Evolutionary conservation across 176 grass and related monocot genomes (phyloP).

Genomic region (Aegilops speltoides): DNA sequence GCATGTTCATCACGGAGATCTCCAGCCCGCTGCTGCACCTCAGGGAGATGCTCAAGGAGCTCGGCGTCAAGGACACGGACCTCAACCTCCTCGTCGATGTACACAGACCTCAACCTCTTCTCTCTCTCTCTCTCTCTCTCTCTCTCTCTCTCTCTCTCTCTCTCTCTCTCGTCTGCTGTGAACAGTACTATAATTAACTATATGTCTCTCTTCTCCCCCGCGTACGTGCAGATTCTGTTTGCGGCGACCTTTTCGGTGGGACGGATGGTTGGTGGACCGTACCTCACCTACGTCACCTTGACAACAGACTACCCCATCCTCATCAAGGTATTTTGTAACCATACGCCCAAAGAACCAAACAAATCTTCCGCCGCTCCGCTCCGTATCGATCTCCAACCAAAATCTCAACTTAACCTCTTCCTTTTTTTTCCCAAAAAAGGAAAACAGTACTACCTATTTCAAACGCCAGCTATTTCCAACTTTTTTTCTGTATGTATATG

Average conservation of each 20-base stretch:
- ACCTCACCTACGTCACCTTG: constrained; percentile 69
- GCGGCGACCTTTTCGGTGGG: constrained; percentile 73
- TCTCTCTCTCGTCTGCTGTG: background rate
- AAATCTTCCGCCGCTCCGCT: background rate
- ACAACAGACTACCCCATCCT: constrained; percentile 61
- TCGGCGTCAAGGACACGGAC: constrained; percentile 56
- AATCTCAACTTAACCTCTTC: constrained; percentile 1
- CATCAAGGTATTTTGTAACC: constrained; percentile 55
- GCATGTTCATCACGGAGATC: constrained; percentile 61
- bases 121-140: background rate
- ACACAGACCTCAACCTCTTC: background rate
- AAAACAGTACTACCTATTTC: too few species aligned
- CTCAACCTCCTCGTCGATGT: constrained; percentile 82
- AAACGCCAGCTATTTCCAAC: background rate
- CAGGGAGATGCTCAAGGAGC: constrained; percentile 77
- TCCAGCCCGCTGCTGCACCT: constrained; percentile 78
- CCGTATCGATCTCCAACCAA: background rate
- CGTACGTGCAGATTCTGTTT: constrained; percentile 60
- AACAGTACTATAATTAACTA: background rate
- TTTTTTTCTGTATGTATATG: background rate
- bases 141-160: background rate
- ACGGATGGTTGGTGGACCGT: constrained; percentile 77
- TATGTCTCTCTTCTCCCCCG: background rate
- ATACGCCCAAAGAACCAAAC: background rate
- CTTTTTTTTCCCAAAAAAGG: too few species aligned